Percentiles rank a stretch among this genome's conserved stretches.
phyloP scores from a whole-genome alignment of 768 basidiomycete species.

The Postia placenta region DNA sequence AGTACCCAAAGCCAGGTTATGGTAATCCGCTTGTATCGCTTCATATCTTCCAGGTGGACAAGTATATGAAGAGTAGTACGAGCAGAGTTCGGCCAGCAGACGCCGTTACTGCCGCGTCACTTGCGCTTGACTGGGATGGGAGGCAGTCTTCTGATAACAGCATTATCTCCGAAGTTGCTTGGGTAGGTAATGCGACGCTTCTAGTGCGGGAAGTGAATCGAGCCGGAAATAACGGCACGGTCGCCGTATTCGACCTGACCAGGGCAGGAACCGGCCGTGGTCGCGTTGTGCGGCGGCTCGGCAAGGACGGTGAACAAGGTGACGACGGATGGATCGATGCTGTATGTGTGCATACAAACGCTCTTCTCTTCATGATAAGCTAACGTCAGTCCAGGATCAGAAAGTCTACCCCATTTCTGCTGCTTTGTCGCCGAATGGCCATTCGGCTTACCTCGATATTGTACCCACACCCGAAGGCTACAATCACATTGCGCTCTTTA shows the following conservation, averaged over 20 bases:
- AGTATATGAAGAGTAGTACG: conserved; percentile 34
- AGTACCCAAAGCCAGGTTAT: conserved; percentile 88
- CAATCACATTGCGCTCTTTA: conserved; percentile 91
- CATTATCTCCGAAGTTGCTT: conserved; percentile 76
- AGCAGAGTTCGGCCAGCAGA: conserved; percentile 3
- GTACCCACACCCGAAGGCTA: conserved; percentile 77
- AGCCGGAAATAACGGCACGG: conserved; percentile 73
- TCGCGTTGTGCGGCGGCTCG: conserved; percentile 67
- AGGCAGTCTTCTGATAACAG: conserved; percentile 54
- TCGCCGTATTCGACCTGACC: conserved; percentile 65
- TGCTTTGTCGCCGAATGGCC: conserved; percentile 33
- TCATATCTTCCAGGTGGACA: conserved; percentile 73
- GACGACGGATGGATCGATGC: conserved; percentile 95
- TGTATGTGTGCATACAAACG: conserved; percentile 44
- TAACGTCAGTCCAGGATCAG: conserved; percentile 41
- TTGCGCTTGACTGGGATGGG: conserved; percentile 62
- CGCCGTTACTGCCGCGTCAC: conserved; percentile 34
- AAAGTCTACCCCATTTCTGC: conserved; percentile 52
- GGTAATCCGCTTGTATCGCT: conserved; percentile 81
- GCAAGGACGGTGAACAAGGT: conserved; percentile 77
- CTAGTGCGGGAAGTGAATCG: conserved; percentile 86
- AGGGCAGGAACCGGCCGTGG: conserved; percentile 29
- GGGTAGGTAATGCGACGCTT: conserved; percentile 73
- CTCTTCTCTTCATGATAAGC: not conserved
- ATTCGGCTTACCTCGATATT: conserved; percentile 83